These are phyloP conservation scores for Chlorociboria aeruginascens DNA, from an alignment of 495 filamentous ascomycete species.

Conservation along the genomic window DNA sequence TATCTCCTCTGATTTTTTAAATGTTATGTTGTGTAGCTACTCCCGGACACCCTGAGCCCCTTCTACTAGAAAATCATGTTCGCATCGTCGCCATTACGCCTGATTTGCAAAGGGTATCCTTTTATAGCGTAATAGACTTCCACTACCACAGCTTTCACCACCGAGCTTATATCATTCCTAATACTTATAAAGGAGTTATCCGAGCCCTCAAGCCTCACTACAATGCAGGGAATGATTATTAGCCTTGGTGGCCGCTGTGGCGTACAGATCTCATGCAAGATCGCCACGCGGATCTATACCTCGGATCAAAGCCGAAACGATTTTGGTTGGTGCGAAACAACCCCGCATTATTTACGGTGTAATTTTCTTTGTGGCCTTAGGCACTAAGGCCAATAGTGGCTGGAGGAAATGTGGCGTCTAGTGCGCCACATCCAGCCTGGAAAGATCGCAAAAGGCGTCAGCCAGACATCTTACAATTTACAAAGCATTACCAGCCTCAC, in stretches of 20 bases:
- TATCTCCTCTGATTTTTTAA: background rate
- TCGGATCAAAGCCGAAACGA: background rate
- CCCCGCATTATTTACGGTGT: no score
- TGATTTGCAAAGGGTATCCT: conserved; percentile 16
- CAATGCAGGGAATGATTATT: conserved; percentile 4
- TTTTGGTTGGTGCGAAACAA: no score
- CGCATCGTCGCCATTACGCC: conserved; percentile 10
- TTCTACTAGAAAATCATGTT: conserved; percentile 2
- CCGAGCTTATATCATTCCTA: conserved; percentile 14
- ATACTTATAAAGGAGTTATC: conserved; percentile 14
- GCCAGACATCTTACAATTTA: no score
- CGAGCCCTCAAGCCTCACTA: conserved; percentile 1
- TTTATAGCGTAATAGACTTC: conserved; percentile 16
- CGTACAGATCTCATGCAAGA: conserved; percentile 12
- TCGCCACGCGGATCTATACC: conserved; percentile 1
- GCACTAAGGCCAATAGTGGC: no score
- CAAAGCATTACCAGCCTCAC: no score
- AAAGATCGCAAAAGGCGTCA: no score
- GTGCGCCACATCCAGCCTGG: no score
- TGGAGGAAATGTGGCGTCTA: no score
- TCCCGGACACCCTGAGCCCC: background rate
- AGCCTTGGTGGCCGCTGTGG: conserved; percentile 16
- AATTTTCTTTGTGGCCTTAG: no score
- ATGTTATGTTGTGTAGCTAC: background rate
- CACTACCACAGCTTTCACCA: conserved; percentile 12